Base-by-base conservation (phyloP, 306 rosid genomes). In the Corylus heterophylla region DNA sequence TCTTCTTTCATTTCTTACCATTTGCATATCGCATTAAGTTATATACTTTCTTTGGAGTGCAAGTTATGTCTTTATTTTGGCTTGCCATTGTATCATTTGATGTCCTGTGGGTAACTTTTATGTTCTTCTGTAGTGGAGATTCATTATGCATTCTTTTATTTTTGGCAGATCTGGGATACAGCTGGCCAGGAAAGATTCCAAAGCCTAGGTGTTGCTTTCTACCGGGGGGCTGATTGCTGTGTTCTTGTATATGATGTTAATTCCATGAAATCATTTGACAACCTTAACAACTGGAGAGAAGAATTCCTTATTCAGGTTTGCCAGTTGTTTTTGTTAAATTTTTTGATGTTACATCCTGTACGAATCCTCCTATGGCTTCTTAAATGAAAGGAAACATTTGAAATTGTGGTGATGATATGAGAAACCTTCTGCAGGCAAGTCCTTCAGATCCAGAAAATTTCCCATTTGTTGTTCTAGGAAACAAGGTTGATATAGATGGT, bases 171-270 rank as follows among this genome's bases (percentile, higher is more conserved):
- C 74, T 96, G 99, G 99, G 99, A 96, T 88, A 96, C 99, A 35
- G 99, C 99, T 82, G 99, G 99, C 76, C 99, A 96, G 86, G 99
- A 96, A 81, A 89, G 99, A 80, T 96, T 96, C 77, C 99, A 96
- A 84, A 96, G 98, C 87, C 94, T 96, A 20, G 99, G 99, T 69
- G 99, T 96, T 84, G 99, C 99, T 85, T 96, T 96, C 84, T 96
- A 96, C 64, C 92, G 99, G 71, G 99, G 99, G 74, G 99, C 99
- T 76, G 99, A 96, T 90, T 96, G 99, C 83, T 96, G 98, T 78
- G 99, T 96, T 81, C 98, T 96, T 72, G 99, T 96, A 68, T 96
- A 96, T 79, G 99, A 96, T 83, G 99, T 96, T 73, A 96, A 93
- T 87, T 91, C 97, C 25, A 88, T 88, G 98, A 96, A 96, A 79